Evolutionary conservation across 306 rosid species (phyloP), one percentile per base, ranked within the genome.

Genomic region (Sicyos edulis): DNA sequence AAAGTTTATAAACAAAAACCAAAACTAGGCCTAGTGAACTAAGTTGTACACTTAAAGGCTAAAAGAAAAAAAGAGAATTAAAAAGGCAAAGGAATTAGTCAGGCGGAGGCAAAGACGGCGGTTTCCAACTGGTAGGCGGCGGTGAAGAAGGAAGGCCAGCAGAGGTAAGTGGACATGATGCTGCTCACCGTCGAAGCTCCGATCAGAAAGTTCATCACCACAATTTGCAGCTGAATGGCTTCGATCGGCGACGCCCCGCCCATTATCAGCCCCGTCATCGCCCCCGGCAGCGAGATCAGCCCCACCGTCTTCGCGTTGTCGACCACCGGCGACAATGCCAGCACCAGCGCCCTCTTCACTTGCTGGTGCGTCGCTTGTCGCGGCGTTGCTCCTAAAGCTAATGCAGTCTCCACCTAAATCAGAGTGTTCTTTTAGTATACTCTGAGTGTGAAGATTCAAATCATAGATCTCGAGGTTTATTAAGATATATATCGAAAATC

Each of bases 201-300:
- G 4, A 93, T 83, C n/a, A 93, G 78, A 86, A 93, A 91, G 75
- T 93, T 93, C 99, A 93, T 93, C 7, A 93, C 99, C 34, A 93
- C 93, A 63, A 93, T 91, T 78, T 93, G 99, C 3, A 93, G 82
- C 7, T 86, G 99, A 86, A 93, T 89, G 29, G 99, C 99, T 82
- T 91, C 99, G 37, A 93, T 42, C 0, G 99, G 99, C 0, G 99
- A 93, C 10, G 99, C 97, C 34, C 99, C 99, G 79, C 97, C 99
- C 97, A 93, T 91, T 42, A 93, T 93, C 1, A 93, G 89, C 12
- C 99, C 99, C 1, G 99, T 91, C 99, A 93, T 93, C 24, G 97
- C 99, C 4, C 99, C 99, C 0, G 99, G 97, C 60, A 93, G 95
- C 3, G 99, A 88, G 26, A 93, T 91, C 2, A 93, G 79, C 6